Conservation (phyloP, 2,329 filamentous ascomycete species). For the Botrytis elliptica region DNA sequence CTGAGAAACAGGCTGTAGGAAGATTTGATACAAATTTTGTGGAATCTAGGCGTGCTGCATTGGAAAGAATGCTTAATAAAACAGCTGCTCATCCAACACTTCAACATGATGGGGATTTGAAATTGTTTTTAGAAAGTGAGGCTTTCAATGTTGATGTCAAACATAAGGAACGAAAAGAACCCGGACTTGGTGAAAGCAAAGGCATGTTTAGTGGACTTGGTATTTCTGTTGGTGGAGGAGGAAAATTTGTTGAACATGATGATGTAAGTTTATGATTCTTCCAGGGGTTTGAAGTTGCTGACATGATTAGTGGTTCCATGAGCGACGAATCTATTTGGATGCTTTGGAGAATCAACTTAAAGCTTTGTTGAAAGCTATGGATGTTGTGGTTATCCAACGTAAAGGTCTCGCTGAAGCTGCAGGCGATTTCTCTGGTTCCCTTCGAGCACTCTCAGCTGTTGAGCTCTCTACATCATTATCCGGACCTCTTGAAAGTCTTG, state of each 20-base stretch:
- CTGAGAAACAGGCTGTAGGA: constrained; percentile 96
- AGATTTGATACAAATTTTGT: constrained; percentile 97
- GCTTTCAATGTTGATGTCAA: constrained; percentile 95
- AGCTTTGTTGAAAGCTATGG: constrained; percentile 87
- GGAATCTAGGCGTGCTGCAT: constrained; percentile 81
- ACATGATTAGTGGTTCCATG: constrained; percentile 82
- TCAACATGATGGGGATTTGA: constrained; percentile 90
- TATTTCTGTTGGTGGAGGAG: constrained; percentile 70
- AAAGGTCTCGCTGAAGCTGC: constrained; percentile 93
- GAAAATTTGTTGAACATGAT: constrained; percentile 96
- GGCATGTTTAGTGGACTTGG: constrained; percentile 86
- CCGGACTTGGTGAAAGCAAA: constrained; percentile 83
- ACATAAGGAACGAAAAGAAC: constrained; percentile 92
- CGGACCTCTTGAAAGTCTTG: constrained; percentile 84
- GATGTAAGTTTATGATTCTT: constrained; percentile 60
- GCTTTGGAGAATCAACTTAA: constrained; percentile 90
- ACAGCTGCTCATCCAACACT: constrained; percentile 83
- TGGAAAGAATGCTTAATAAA: constrained; percentile 98
- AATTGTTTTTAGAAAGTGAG: constrained; percentile 95
- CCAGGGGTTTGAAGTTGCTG: constrained; percentile 25
- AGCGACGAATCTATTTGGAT: constrained; percentile 91
- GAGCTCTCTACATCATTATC: constrained; percentile 88
- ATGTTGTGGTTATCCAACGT: constrained; percentile 85
- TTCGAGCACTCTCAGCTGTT: constrained; percentile 89
- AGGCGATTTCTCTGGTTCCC: constrained; percentile 85